Base-by-base conservation (phyloP, 768 basidiomycete species). In the Scleroderma citrinum region DNA sequence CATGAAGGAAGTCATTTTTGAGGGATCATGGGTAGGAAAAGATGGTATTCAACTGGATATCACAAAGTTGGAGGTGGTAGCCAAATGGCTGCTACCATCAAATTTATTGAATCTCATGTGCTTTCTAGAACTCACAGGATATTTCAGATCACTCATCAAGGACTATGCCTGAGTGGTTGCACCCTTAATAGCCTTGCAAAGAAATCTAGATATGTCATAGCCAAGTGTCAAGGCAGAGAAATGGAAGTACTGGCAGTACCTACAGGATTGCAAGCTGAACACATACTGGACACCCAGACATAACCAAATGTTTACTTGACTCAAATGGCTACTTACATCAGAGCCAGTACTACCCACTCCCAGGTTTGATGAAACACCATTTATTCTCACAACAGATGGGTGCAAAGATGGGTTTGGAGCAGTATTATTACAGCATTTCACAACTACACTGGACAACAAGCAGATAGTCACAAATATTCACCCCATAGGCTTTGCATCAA, bases 381-480 rank as follows among this genome's bases (percentile, higher is more conserved):
- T 75, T 50, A 60, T 71, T 2, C 49, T 72, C 7, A 69, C 62
- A 0, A 68, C 64, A 0, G 68, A 73, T 41, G 67, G 63, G 0
- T 66, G 56, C 21, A 63, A 67, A 43, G 52, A 59, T 11, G 69
- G 60, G 0, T 73, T 71, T 47, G 69, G 57, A 0, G 70, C 53
- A 1, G 51, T 68, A 0, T 51, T 72, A 2, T 29, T 63, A 0
- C 72, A 72, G 44, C 0, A n/a, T 0, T 20, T 53, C 26, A 50
- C 46, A 5, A 56, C 26, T 5, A 29, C 26, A 29, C 26, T 29
- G 26, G 26, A 29, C 4, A 29, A 29, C 8, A 8, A 8, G 8
- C 5, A 29, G 8, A 29, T 8, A 29, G 26, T 29, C 26, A 29
- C 26, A 29, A 8, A 4, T 5, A 29, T 8, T 8, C 26, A 29